A percentile compares a stretch with the other conserved stretches of the same genome.
Evolutionary conservation across 345 rosid genomes (phyloP).

Genomic region (Eucalyptus sideroxylon): DNA sequence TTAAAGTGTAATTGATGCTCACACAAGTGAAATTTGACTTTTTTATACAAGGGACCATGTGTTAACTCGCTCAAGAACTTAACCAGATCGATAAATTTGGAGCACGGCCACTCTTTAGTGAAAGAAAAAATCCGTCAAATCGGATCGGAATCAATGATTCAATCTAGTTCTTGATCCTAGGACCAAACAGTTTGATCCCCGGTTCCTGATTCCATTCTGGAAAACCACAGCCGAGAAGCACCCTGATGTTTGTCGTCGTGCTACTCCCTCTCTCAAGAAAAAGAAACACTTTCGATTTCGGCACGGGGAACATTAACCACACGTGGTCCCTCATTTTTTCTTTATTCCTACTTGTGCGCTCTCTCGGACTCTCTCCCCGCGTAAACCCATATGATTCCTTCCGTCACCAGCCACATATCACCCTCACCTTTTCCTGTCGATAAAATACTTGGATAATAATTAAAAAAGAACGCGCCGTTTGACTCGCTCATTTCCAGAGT

Average conservation of each 20-base stretch:
- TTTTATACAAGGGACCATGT: neutral
- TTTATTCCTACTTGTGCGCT: neutral
- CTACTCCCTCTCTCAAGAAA: too few relatives aligned
- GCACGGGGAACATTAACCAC: neutral
- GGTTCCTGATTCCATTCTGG: too few relatives aligned
- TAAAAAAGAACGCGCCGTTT: neutral
- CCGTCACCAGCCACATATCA: neutral
- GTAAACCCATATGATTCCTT: neutral
- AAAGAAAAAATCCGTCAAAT: neutral
- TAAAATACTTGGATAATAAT: neutral
- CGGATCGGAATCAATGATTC: too few relatives aligned
- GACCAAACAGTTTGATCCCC: neutral
- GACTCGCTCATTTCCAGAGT: neutral
- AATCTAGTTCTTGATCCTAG: neutral
- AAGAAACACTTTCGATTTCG: neutral
- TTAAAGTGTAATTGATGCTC: too few relatives aligned
- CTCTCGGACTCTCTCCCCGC: neutral
- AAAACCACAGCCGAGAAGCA: neutral
- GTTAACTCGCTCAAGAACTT: neutral
- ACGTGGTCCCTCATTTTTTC: neutral
- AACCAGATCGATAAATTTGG: accelerated
- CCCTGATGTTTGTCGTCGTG: neutral
- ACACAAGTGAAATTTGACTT: neutral
- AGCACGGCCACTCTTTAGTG: neutral
- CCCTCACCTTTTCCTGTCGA: too few relatives aligned